Base-by-base conservation (phyloP, 164 flowering plant genomes). In the Aristolochia californica region DNA sequence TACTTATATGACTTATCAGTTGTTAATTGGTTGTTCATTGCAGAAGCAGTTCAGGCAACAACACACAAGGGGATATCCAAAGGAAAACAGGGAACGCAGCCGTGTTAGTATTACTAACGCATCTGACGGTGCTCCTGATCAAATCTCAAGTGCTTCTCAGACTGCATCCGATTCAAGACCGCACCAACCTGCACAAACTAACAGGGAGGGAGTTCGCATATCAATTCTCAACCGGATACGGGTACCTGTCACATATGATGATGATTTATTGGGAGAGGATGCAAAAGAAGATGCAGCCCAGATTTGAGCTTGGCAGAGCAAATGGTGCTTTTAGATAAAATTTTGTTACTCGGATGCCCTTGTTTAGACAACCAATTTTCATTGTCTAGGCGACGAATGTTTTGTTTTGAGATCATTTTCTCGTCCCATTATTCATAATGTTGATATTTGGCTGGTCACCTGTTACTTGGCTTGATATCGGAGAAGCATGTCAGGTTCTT, bases 41-140 rank as follows among this genome's bases (percentile, higher is more conserved):
- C 91, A 89, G 95, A 89, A 74, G 77, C 95, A 84, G 73, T 80
- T 89, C 62, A 79, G 66, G 70, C 85, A 66, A 62, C 79, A 53
- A 48, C 71, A 70, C 52, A 49, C 45, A 11, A 62, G 45, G 68
- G 77, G 40, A 63, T 60, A 40, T 16, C 53, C 65, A 3, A 45
- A 43, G 26, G 70, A 53, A 16, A 65, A 53, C 16, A 68, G 53
- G 2, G 69, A 66, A 27, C 38, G 15, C 20, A 16, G 60, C 43
- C 49, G 74, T 27, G 55, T 67, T 45, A 60, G 22, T 57, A 47
- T 22, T 43, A 20, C 51, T 0, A 45, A 2, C 50, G 51, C 62
- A 45, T 43, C 54, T 38, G 68, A 66, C 47, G 68, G 57, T 43
- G 45, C 56, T 30, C 24, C 69, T 1, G 38, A 28, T 24, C 63